Conservation (phyloP, 768 basidiomycete species). For the Psilocybe subaeruginosa region DNA sequence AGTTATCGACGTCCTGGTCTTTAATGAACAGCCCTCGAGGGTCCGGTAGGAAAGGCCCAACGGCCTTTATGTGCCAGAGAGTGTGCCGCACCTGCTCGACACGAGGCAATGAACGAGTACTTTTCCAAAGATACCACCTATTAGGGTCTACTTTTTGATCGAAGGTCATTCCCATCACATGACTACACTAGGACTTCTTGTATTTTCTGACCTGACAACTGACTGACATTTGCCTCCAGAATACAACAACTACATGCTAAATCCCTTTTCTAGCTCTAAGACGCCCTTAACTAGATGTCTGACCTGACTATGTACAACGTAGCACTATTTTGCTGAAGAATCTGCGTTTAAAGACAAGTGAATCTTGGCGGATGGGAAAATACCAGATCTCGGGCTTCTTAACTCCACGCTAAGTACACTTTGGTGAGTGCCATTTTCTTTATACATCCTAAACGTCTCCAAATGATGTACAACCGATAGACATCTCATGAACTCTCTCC, state of each 20-base stretch:
- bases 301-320: background rate
- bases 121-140: slow-evolving; percentile 10
- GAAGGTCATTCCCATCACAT: slow-evolving; percentile 8
- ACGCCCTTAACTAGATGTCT: background rate
- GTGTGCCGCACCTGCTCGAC: slow-evolving; percentile 24
- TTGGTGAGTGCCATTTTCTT: background rate
- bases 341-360: background rate
- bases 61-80: slow-evolving; percentile 31
- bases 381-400: background rate
- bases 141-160: slow-evolving; percentile 5
- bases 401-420: slow-evolving; percentile 4
- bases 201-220: slow-evolving; percentile 13
- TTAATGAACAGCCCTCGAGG: slow-evolving; percentile 31
- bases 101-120: slow-evolving; percentile 34
- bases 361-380: slow-evolving; percentile 6
- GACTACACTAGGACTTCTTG: background rate
- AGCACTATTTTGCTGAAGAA: background rate
- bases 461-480: slow-evolving; percentile 5
- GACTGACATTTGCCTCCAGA: slow-evolving; percentile 10
- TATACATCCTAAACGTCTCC: slow-evolving; percentile 2
- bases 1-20: slow-evolving; percentile 30
- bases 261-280: slow-evolving; percentile 7
- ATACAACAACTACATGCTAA: background rate
- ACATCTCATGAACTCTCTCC: background rate
- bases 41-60: slow-evolving; percentile 26